phyloP scores from a whole-genome alignment of 257 asterid species.

The Gynochthodes officinalis region DNA sequence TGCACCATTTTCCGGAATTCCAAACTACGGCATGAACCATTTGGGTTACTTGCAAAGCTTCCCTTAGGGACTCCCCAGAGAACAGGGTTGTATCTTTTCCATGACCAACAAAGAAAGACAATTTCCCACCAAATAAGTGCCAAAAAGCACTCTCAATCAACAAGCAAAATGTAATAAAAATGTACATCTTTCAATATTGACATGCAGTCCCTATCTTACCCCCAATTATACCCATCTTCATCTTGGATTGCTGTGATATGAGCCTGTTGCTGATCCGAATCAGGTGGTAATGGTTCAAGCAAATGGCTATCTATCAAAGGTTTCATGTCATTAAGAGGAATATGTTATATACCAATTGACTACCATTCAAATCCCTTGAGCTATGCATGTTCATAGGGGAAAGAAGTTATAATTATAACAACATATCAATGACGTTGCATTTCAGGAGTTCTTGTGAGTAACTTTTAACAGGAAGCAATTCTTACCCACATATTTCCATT shows the following conservation, averaged over 20 bases:
- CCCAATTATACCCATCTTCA: slow-evolving; percentile 92
- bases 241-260: slow-evolving; percentile 69
- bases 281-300: slow-evolving; percentile 75
- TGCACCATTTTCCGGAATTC: slow-evolving; percentile 96
- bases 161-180: slow-evolving; percentile 17
- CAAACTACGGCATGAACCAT: slow-evolving; percentile 67
- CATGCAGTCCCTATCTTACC: slow-evolving; percentile 47
- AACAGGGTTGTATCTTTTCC: slow-evolving; percentile 82
- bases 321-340: slow-evolving; percentile 3
- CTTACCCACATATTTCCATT: slow-evolving; percentile 78
- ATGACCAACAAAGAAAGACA: slow-evolving; percentile 22
- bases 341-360: background rate
- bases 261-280: slow-evolving; percentile 89
- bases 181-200: slow-evolving; percentile 1
- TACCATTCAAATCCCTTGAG: background rate
- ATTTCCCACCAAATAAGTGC: slow-evolving; percentile 21
- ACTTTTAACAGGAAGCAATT: background rate
- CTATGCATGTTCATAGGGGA: background rate
- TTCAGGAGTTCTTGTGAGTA: background rate
- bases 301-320: slow-evolving; percentile 53
- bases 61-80: slow-evolving; percentile 99
- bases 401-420: background rate
- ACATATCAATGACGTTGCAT: background rate
- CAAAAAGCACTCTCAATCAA: slow-evolving; percentile 10
- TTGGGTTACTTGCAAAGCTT: slow-evolving; percentile 80